phyloP scores from a whole-genome alignment of 2,329 filamentous ascomycete genomes.

The Gnomoniopsis smithogilvyi region DNA sequence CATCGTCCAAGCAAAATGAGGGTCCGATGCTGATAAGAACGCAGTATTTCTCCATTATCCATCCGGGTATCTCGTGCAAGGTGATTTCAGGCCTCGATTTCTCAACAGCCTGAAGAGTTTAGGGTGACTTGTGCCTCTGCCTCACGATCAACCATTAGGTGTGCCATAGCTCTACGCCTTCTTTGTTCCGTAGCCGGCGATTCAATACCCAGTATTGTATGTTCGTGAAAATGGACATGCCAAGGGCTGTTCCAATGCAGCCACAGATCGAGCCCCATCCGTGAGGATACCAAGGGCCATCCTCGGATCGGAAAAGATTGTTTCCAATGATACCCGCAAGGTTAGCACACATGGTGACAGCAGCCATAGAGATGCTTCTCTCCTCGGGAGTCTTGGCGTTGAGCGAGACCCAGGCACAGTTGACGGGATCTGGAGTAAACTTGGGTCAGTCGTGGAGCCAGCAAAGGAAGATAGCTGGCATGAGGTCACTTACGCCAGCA shows the following conservation, averaged over 20 bases:
- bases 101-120: neutral
- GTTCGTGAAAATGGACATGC: conserved; percentile 1
- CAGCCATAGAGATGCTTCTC: conserved; percentile 26
- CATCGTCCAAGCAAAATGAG: no score
- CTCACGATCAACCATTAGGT: neutral
- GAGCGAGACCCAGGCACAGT: conserved; percentile 21
- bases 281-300: conserved; percentile 23
- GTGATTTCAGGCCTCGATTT: neutral
- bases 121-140: neutral
- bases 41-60: no score
- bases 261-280: conserved; percentile 11
- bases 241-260: conserved; percentile 4
- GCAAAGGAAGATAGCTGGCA: neutral
- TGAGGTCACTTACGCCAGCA: conserved; percentile 2
- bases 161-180: conserved; percentile 2
- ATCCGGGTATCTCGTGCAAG: no score
- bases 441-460: neutral
- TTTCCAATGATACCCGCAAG: conserved; percentile 59
- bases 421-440: conserved; percentile 18
- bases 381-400: conserved; percentile 14
- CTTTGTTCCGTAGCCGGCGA: neutral
- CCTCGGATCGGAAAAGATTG: conserved; percentile 55
- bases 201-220: conserved; percentile 5
- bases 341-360: conserved; percentile 61
- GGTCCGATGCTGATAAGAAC: no score